phyloP scores from a whole-genome alignment of 208 protist genomes.

The Trichomonas gallinae region DNA sequence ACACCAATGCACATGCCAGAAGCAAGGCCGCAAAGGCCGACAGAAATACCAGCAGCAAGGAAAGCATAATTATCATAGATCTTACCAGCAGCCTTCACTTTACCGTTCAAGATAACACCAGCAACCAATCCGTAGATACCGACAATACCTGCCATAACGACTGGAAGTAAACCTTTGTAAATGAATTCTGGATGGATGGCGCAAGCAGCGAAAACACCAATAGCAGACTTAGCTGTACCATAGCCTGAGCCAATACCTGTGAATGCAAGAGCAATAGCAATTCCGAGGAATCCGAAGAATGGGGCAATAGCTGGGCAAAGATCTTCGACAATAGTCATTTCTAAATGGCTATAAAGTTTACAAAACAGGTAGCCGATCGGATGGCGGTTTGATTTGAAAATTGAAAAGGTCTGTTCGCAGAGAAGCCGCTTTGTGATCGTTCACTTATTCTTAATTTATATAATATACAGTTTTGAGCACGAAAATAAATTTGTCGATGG shows the following conservation, averaged over 20 bases:
- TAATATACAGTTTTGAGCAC: background rate
- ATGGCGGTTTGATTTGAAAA: background rate
- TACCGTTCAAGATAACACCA: background rate
- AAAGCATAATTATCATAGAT: background rate
- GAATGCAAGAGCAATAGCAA: background rate
- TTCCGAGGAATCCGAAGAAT: background rate
- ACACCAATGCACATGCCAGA: slow-evolving; percentile 20
- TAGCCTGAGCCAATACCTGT: background rate
- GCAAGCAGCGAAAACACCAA: slow-evolving; percentile 8
- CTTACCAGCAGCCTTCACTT: no score
- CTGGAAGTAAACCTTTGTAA: background rate
- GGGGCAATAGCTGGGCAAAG: background rate
- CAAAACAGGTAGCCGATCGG: background rate
- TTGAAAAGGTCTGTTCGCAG: background rate
- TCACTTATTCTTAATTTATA: background rate
- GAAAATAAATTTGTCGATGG: no score
- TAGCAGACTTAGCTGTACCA: slow-evolving; percentile 17
- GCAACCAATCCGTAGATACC: slow-evolving; percentile 22
- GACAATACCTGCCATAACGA: slow-evolving; percentile 24
- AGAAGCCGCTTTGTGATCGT: background rate
- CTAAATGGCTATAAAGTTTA: background rate
- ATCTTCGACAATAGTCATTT: background rate
- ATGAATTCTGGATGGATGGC: background rate
- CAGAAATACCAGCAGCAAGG: background rate
- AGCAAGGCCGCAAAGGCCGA: background rate